Conservation (phyloP, 805 yeast genomes). For the Diddensiella santjacobensis region DNA sequence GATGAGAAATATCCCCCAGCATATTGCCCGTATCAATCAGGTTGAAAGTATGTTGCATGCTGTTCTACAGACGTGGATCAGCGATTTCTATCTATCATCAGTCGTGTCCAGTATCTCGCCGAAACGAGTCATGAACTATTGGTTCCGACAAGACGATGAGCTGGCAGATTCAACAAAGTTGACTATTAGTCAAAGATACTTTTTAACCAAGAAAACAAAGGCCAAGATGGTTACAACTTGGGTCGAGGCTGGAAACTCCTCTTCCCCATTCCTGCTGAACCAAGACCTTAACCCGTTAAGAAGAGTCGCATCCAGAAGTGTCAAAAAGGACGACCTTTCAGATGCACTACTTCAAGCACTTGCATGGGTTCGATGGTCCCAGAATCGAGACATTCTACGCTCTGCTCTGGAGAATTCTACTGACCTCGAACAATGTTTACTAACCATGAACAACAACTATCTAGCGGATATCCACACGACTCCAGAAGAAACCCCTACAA, state of each 20-base stretch:
- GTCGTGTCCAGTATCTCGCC: slow-evolving; percentile 5
- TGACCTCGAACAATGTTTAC: not conserved
- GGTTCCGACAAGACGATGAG: slow-evolving; percentile 8
- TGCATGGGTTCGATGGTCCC: slow-evolving; percentile 45
- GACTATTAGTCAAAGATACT: slow-evolving; percentile 1
- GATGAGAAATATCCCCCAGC: slow-evolving; percentile 45
- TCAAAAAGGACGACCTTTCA: slow-evolving; percentile 61
- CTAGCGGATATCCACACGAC: not conserved
- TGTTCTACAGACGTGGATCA: slow-evolving; percentile 15
- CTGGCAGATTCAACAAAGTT: not conserved
- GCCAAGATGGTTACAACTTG: not conserved
- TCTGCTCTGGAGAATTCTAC: not conserved
- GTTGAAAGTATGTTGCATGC: slow-evolving; percentile 49
- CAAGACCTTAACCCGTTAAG: not conserved
- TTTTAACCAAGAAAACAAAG: slow-evolving; percentile 6
- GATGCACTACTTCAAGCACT: slow-evolving; percentile 64
- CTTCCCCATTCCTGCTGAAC: not conserved
- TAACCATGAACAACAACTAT: not conserved
- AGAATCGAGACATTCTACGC: slow-evolving; percentile 22
- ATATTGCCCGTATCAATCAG: slow-evolving; percentile 49
- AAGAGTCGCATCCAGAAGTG: slow-evolving; percentile 3
- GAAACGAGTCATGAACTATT: slow-evolving; percentile 8
- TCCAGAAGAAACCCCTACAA: no score
- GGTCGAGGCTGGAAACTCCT: not conserved
- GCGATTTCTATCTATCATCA: not conserved